phyloP scores from a whole-genome alignment of 2,329 filamentous ascomycete genomes.

The Knoxdaviesia capensis region DNA sequence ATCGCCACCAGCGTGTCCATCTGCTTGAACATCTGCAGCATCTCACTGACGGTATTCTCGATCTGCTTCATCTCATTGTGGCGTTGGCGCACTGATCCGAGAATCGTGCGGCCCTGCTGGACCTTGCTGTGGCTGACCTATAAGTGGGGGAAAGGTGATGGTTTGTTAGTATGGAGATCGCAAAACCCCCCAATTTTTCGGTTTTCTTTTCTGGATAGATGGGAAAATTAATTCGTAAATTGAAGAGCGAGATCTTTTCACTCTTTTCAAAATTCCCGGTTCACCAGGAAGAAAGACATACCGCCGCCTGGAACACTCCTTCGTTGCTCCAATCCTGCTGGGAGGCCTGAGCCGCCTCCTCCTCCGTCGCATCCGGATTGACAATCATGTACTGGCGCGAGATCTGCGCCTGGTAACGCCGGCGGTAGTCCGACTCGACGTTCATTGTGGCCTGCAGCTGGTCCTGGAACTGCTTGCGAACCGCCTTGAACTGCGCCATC shows the following conservation, averaged over 20 bases:
- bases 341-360: constrained; percentile 48
- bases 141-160: constrained; percentile 1
- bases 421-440: constrained; percentile 51
- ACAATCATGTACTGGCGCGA: constrained; percentile 64
- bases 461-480: constrained; percentile 53
- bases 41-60: constrained; percentile 52
- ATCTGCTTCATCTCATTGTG: constrained; percentile 72
- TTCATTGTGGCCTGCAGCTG: constrained; percentile 50
- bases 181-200: no score
- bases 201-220: no score
- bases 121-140: constrained; percentile 17
- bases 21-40: constrained; percentile 51
- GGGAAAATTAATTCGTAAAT: no score
- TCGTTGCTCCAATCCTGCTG: constrained; percentile 57
- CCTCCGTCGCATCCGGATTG: constrained; percentile 59
- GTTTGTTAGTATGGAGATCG: background rate
- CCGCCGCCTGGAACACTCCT: constrained; percentile 65
- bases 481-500: constrained; percentile 44
- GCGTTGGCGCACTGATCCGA: constrained; percentile 61
- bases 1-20: constrained; percentile 55
- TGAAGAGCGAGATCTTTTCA: no score
- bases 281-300: constrained; percentile 21
- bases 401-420: constrained; percentile 58
- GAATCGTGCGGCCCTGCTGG: constrained; percentile 37
- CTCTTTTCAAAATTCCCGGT: no score